These are phyloP conservation scores for Pseudognaphalium luteoalbum DNA, from an alignment of 129 eudicot species.

Conservation along the genomic window DNA sequence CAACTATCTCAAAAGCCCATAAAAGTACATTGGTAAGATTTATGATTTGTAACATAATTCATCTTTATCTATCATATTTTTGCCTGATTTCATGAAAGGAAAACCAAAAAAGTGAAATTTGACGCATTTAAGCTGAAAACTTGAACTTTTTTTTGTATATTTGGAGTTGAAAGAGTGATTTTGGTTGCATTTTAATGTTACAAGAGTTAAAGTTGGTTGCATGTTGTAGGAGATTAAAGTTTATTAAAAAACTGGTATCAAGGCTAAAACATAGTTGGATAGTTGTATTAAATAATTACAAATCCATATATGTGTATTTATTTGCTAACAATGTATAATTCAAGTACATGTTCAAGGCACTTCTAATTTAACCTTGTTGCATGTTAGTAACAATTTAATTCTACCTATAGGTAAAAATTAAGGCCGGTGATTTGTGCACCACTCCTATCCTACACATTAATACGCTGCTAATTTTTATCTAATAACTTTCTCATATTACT, in stretches of 20 bases:
- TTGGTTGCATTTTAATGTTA: background rate
- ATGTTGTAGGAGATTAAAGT: no score
- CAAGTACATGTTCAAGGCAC: background rate
- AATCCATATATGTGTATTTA: no score
- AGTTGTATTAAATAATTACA: no score
- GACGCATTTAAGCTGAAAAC: background rate
- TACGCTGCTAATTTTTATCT: background rate
- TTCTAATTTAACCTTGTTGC: background rate
- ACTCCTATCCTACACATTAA: no score
- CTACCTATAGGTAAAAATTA: no score
- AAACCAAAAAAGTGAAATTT: background rate
- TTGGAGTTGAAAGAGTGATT: background rate
- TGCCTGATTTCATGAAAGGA: background rate
- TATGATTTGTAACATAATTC: background rate
- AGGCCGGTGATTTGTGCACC: no score
- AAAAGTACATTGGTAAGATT: background rate
- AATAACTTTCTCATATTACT: background rate
- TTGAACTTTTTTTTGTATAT: background rate
- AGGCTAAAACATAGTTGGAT: no score
- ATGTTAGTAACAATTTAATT: no score
- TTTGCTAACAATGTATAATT: background rate
- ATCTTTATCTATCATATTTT: background rate
- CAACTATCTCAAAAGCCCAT: conserved; percentile 6
- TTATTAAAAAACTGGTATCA: no score
- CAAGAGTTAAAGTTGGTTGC: background rate